A percentile compares a stretch with the other conserved stretches of the same genome.
Evolutionary conservation across 345 rosid species (phyloP).

Genomic region (Firmiana major): DNA sequence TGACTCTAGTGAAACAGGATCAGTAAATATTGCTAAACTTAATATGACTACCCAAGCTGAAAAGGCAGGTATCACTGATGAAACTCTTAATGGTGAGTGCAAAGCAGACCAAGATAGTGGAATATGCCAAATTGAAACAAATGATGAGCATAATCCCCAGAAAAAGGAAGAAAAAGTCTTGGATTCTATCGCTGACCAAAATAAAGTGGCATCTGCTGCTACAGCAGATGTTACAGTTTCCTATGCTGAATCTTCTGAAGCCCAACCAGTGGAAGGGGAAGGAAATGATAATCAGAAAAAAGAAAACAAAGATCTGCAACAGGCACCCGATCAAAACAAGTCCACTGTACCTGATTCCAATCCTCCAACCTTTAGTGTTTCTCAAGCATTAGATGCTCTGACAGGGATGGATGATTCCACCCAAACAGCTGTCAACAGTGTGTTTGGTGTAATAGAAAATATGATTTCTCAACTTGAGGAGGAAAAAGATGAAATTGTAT

Average conservation of each 20-base stretch:
- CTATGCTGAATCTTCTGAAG: constrained; percentile 39
- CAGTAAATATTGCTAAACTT: no score
- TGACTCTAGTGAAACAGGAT: constrained; percentile 34
- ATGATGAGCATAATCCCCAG: constrained; percentile 28
- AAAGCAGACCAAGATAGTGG: constrained; percentile 37
- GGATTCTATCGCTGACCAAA: constrained; percentile 43
- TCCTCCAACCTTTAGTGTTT: constrained; percentile 48
- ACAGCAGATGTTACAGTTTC: constrained; percentile 37
- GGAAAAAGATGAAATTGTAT: constrained; percentile 43
- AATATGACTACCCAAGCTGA: constrained; percentile 3
- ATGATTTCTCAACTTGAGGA: constrained; percentile 68
- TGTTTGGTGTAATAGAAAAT: constrained; percentile 85
- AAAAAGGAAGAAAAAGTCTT: constrained; percentile 43
- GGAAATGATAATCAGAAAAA: constrained; percentile 45
- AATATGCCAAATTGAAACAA: constrained; percentile 31
- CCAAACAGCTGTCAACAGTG: constrained; percentile 92
- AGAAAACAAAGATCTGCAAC: constrained; percentile 43
- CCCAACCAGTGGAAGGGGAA: constrained; percentile 47
- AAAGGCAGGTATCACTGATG: constrained; percentile 16
- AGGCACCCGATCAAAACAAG: constrained; percentile 41
- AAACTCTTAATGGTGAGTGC: constrained; percentile 30
- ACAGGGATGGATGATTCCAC: constrained; percentile 94
- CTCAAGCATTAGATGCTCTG: constrained; percentile 80
- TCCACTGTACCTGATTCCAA: constrained; percentile 38
- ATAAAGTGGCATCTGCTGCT: constrained; percentile 32